These are phyloP conservation scores for Sporisorium sorghi DNA, from an alignment of 1,284 basidiomycete species.

Conservation along the genomic window DNA sequence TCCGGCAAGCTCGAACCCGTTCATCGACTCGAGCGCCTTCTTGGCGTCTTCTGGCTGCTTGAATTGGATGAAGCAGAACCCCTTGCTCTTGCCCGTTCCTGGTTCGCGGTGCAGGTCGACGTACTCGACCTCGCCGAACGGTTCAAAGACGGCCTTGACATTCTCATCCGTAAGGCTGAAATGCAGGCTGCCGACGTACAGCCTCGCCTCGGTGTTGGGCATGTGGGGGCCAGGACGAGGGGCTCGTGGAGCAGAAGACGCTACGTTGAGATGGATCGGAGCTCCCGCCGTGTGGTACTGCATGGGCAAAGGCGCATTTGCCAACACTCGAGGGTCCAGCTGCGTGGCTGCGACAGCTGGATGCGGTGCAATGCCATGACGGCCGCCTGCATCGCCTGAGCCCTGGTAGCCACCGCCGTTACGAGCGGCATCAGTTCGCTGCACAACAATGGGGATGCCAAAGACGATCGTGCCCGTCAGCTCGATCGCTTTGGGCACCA, in stretches of 20 bases:
- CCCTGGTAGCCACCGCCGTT: conserved; percentile 73
- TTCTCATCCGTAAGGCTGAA: conserved; percentile 96
- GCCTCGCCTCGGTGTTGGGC: conserved; percentile 75
- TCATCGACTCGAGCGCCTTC: conserved; percentile 97
- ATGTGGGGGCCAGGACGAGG: conserved; percentile 59
- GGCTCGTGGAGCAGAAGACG: conserved; percentile 14
- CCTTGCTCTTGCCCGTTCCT: conserved; percentile 90
- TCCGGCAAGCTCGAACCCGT: conserved; percentile 95
- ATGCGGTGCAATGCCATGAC: conserved; percentile 30
- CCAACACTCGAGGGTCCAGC: conserved; percentile 35
- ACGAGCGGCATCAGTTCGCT: conserved; percentile 94
- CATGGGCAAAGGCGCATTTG: conserved; percentile 45
- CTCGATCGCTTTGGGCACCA: conserved; percentile 88
- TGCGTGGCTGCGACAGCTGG: conserved; percentile 22
- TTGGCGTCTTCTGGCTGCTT: conserved; percentile 89
- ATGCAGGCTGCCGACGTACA: conserved; percentile 95
- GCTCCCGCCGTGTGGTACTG: conserved; percentile 42
- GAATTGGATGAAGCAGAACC: conserved; percentile 96
- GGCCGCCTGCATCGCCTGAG: conserved; percentile 12
- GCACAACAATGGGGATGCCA: conserved; percentile 95
- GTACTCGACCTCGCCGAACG: conserved; percentile 96
- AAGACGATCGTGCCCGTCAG: conserved; percentile 94
- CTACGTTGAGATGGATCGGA: conserved; percentile 43
- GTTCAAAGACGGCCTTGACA: conserved; percentile 97
- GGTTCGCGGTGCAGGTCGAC: conserved; percentile 96